phyloP scores from a whole-genome alignment of 108 stramenopile species.

The Pseudonitzschia delicatissima region DNA sequence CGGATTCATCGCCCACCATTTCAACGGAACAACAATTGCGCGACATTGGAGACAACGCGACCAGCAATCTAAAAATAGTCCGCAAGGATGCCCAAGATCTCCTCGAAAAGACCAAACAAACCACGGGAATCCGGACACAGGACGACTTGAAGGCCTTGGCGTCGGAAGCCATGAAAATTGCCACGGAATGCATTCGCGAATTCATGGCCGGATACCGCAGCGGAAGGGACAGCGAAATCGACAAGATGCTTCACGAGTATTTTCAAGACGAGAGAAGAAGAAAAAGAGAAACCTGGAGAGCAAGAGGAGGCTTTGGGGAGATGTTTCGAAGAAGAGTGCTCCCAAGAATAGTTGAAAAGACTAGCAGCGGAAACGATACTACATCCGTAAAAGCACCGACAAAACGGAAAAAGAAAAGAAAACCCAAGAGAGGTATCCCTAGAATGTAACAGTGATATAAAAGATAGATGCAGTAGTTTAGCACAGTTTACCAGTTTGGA shows the following conservation, averaged over 20 bases:
- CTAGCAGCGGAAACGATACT: neutral
- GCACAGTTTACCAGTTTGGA: no score
- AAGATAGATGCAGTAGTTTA: no score
- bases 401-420: neutral
- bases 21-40: constrained; percentile 3
- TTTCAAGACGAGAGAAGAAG: constrained; percentile 55
- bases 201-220: constrained; percentile 86
- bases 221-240: constrained; percentile 81
- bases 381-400: neutral
- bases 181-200: constrained; percentile 59
- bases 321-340: neutral
- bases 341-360: neutral
- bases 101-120: constrained; percentile 46
- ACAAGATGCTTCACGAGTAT: constrained; percentile 79
- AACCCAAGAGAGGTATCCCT: neutral
- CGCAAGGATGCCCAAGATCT: constrained; percentile 42
- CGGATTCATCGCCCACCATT: neutral
- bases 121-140: constrained; percentile 57
- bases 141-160: constrained; percentile 64
- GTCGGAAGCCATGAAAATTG: constrained; percentile 59
- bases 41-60: constrained; percentile 42
- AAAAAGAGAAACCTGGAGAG: constrained; percentile 5
- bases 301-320: neutral
- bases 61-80: constrained; percentile 50
- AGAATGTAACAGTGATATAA: no score